Evolutionary conservation across 1,284 basidiomycete genomes (phyloP), one percentile per base, ranked within the genome.

Genomic region (Cutaneotrichosporon sp.): DNA sequence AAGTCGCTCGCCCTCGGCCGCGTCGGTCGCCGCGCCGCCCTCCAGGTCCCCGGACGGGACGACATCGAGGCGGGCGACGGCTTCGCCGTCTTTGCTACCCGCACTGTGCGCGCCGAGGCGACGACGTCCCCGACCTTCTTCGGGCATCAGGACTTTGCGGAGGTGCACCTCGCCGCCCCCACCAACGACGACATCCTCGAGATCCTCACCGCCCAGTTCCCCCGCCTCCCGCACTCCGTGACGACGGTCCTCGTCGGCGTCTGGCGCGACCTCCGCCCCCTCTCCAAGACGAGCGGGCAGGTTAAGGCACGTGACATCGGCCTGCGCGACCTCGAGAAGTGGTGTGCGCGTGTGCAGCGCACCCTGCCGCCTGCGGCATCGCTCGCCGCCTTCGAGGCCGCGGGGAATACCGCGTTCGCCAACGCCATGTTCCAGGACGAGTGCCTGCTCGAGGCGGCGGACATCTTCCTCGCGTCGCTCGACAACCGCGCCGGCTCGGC

Each of bases 361-460:
- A 77, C 90, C 10, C 74, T 92, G 0, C 86, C 89, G 0, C 59
- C 77, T 4, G 58, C 65, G 0, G 68, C 72, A 0, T 63, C 68
- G 0, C 59, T 71, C 9, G 65, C 65, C 4, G 69, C 70, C 0
- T 58, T 74, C 5, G 74, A 70, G 27, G 64, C 71, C 18, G 65
- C 69, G 1, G 79, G 84, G 22, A 75, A 81, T 13, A 72, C 77
- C 2, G 68, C 87, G 11, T 87, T 92, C 69, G 82, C 87, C n/a
- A 92, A 94, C 74, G 87, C 89, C 4, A 80, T 85, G 0, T 75
- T 94, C 11, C 88, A 95, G 59, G 95, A 99, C 74, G 91, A 95
- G 60, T 87, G 97, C 25, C 94, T 90, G 70, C 83, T 95, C 47
- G 92, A 97, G 74, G 92, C 91, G 0, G 85, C 89, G 27, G 97